These are phyloP conservation scores for Echinochloa phyllopogon DNA, from an alignment of 176 grass and related monocot genomes.

Conservation along the genomic window DNA sequence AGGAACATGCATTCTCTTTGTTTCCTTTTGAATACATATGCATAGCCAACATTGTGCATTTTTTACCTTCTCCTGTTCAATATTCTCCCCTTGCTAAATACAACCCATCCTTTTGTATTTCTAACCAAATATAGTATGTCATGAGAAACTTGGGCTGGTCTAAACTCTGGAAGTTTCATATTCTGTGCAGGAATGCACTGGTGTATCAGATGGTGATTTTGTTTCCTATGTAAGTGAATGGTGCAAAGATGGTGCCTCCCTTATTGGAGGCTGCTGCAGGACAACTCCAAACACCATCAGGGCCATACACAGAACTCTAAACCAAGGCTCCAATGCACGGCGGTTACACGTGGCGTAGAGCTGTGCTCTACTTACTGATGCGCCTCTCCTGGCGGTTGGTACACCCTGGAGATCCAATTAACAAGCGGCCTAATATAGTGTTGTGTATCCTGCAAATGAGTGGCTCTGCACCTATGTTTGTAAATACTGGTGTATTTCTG, in stretches of 20 bases:
- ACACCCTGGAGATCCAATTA: background rate
- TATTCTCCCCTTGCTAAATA: background rate
- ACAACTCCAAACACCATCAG: slow-evolving; percentile 95
- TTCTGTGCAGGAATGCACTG: slow-evolving; percentile 70
- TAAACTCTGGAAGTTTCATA: slow-evolving; percentile 15
- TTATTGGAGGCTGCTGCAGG: slow-evolving; percentile 94
- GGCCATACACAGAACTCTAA: slow-evolving; percentile 72
- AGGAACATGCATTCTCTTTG: background rate
- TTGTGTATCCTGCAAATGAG: slow-evolving; percentile 21
- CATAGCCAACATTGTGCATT: background rate
- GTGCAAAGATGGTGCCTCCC: slow-evolving; percentile 71
- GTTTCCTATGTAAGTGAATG: slow-evolving; percentile 79
- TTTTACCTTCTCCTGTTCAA: background rate
- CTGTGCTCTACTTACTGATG: background rate
- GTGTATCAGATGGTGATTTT: slow-evolving; percentile 84
- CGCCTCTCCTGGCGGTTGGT: background rate
- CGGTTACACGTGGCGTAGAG: slow-evolving; percentile 17
- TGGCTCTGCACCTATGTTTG: slow-evolving; percentile 13
- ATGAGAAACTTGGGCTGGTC: background rate
- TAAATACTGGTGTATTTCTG: slow-evolving; percentile 27
- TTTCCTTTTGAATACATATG: background rate
- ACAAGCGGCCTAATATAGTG: background rate
- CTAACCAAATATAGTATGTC: background rate
- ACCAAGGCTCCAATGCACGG: slow-evolving; percentile 26
- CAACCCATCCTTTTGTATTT: background rate